A percentile compares a stretch with the other conserved stretches of the same genome.
These are phyloP conservation scores for Dioscorea zingiberensis DNA, from an alignment of 106 monocot species.

Conservation along the genomic window DNA sequence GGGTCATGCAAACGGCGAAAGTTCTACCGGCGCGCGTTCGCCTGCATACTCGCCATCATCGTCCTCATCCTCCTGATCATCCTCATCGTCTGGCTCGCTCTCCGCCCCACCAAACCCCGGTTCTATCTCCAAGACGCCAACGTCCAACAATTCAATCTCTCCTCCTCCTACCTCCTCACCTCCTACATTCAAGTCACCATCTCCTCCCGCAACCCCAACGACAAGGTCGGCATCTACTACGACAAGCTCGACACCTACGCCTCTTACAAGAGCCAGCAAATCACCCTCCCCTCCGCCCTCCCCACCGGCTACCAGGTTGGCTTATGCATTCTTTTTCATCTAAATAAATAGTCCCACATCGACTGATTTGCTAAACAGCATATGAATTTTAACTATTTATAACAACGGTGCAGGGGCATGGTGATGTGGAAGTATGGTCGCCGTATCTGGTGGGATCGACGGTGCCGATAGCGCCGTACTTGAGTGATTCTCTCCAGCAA, in stretches of 20 bases:
- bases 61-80: slow-evolving; percentile 37
- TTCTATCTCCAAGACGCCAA: slow-evolving; percentile 51
- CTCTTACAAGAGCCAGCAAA: slow-evolving; percentile 40
- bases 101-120: slow-evolving; percentile 60
- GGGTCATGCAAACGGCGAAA: slow-evolving; percentile 9
- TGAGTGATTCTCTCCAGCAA: slow-evolving; percentile 11
- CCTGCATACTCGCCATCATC: slow-evolving; percentile 17
- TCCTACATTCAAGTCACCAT: slow-evolving; percentile 27
- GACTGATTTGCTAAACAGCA: no score
- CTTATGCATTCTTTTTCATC: neutral
- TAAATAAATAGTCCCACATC: no score
- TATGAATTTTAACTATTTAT: no score
- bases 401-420: slow-evolving; percentile 1
- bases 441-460: slow-evolving; percentile 24
- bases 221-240: slow-evolving; percentile 47
- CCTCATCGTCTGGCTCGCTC: slow-evolving; percentile 52
- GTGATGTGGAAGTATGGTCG: slow-evolving; percentile 47
- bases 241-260: slow-evolving; percentile 46
- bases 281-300: slow-evolving; percentile 20
- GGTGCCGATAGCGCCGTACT: slow-evolving; percentile 44
- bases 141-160: slow-evolving; percentile 27
- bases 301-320: slow-evolving; percentile 17
- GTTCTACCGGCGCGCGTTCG: slow-evolving; percentile 13
- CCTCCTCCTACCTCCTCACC: slow-evolving; percentile 16
- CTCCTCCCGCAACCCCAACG: slow-evolving; percentile 54